phyloP scores from a whole-genome alignment of 2,329 filamentous ascomycete genomes.

The Zymoseptoria passerinii region DNA sequence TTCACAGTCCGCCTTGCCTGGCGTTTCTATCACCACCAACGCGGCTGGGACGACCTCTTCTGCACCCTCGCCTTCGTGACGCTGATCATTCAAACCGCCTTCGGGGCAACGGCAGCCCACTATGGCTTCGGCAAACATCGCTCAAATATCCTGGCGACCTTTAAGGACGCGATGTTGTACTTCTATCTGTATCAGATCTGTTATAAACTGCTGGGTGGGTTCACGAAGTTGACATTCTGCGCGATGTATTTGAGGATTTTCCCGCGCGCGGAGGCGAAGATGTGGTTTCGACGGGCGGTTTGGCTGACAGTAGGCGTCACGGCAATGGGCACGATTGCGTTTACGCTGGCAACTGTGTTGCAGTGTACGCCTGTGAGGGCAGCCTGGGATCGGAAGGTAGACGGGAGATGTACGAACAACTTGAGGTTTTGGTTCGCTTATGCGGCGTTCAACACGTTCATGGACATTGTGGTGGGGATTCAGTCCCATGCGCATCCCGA shows the following conservation, averaged over 20 bases:
- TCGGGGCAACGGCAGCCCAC: slow-evolving; percentile 15
- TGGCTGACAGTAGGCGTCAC: slow-evolving; percentile 6
- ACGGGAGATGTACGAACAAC: slow-evolving; percentile 15
- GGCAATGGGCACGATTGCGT: slow-evolving; percentile 15
- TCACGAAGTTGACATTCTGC: slow-evolving; percentile 23
- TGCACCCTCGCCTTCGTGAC: slow-evolving; percentile 14
- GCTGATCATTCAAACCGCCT: slow-evolving; percentile 14
- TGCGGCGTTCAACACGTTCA: slow-evolving; percentile 21
- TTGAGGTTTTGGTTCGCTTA: slow-evolving; percentile 23
- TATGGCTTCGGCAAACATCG: slow-evolving; percentile 22
- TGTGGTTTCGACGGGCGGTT: slow-evolving; percentile 10
- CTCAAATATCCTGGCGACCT: slow-evolving; percentile 10
- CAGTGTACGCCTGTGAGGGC: slow-evolving; percentile 19
- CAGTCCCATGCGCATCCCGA: too few relatives aligned
- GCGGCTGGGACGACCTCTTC: slow-evolving; percentile 18
- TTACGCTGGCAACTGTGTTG: slow-evolving; percentile 20
- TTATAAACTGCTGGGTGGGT: slow-evolving; percentile 22
- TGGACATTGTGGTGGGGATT: slow-evolving; percentile 21
- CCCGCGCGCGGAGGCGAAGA: neutral
- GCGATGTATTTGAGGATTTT: slow-evolving; percentile 21
- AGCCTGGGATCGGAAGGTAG: slow-evolving; percentile 15
- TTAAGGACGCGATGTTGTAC: slow-evolving; percentile 14
- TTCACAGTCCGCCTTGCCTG: slow-evolving; percentile 13
- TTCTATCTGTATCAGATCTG: slow-evolving; percentile 25
- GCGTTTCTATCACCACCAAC: slow-evolving; percentile 14